Evolutionary conservation across 2,329 filamentous ascomycete species (phyloP).

Genomic region (Scytalidium lignicola): DNA sequence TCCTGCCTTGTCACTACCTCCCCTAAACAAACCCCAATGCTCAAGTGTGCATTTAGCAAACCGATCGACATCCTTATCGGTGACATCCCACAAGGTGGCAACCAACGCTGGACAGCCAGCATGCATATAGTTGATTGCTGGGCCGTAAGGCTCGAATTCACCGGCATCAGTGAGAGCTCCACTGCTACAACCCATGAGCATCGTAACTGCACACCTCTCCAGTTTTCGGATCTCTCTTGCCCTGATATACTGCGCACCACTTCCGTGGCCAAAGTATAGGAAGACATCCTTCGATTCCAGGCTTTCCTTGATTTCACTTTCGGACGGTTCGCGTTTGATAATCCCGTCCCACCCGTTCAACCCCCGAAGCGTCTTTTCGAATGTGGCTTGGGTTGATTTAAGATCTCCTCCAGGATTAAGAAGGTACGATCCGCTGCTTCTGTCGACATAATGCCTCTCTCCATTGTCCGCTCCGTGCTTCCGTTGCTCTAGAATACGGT

Average conservation of each 20-base stretch:
- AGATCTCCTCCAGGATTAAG: constrained; percentile 88
- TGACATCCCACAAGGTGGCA: constrained; percentile 96
- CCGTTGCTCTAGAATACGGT: constrained; percentile 53
- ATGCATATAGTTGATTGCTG: constrained; percentile 86
- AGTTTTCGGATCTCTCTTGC: constrained; percentile 76
- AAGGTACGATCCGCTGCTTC: constrained; percentile 64
- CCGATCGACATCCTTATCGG: constrained; percentile 93
- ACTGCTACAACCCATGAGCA: constrained; percentile 93
- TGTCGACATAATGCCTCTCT: constrained; percentile 51
- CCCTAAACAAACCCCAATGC: constrained; percentile 68
- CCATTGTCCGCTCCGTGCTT: constrained; percentile 6
- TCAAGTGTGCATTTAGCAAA: constrained; percentile 77
- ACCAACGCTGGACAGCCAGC: constrained; percentile 82
- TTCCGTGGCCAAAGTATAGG: constrained; percentile 95
- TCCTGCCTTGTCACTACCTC: constrained; percentile 23
- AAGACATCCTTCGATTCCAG: constrained; percentile 66
- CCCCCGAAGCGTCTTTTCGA: constrained; percentile 59
- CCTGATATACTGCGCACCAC: constrained; percentile 89
- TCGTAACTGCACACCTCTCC: constrained; percentile 70
- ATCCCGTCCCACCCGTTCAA: constrained; percentile 69
- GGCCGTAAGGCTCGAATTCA: constrained; percentile 85
- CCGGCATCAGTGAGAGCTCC: constrained; percentile 75
- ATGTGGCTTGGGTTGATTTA: constrained; percentile 69
- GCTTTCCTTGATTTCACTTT: constrained; percentile 68
- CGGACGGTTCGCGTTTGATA: constrained; percentile 63